Evolutionary conservation across 345 rosid species (phyloP), one percentile per base, ranked within the genome.

Genomic region (Dipteronia sinensis): DNA sequence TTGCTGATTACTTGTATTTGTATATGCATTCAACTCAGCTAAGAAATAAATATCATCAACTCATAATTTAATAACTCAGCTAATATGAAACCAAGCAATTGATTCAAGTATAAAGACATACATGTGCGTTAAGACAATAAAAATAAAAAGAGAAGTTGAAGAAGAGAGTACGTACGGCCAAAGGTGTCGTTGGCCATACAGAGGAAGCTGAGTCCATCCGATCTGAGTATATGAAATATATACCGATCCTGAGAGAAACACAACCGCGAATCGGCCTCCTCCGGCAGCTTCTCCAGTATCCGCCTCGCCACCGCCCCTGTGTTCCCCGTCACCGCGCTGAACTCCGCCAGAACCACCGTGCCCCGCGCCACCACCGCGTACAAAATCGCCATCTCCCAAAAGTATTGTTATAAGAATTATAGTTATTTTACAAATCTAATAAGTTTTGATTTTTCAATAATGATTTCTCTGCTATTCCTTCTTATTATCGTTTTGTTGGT

Each of bases 151-250:
- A 55, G 4, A 22, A 38, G 16, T 40, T 15, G 8, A 38, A 40
- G 2, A 42, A 42, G 44, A 42, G 53, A 72, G 65, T 46, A 73
- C 98, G 56, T 71, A 96, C 99, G 91, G 79, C 99, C 99, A 20
- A 96, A 94, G 76, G 95, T 88, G 46, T 94, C 97, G 77, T 94
- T 91, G 31, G 99, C 98, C 99, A 96, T 94, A 80, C 98, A 96
- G 82, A 96, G 93, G 82, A 92, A 96, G 77, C 85, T 85, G 79
- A 96, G 90, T 72, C 97, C 98, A 77, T 90, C 94, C 56, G 97
- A 92, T 91, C 97, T 91, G 77, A 94, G 95, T 31, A 96, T 89
- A 78, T 96, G 99, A 84, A 96, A 96, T 82, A 94, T 94, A 74
- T 86, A 96, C 10, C 92, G 92, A 69, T 96, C 98, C 85, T 96